These are phyloP conservation scores for Suillus subaureus DNA, from an alignment of 768 basidiomycete species.

Conservation along the genomic window DNA sequence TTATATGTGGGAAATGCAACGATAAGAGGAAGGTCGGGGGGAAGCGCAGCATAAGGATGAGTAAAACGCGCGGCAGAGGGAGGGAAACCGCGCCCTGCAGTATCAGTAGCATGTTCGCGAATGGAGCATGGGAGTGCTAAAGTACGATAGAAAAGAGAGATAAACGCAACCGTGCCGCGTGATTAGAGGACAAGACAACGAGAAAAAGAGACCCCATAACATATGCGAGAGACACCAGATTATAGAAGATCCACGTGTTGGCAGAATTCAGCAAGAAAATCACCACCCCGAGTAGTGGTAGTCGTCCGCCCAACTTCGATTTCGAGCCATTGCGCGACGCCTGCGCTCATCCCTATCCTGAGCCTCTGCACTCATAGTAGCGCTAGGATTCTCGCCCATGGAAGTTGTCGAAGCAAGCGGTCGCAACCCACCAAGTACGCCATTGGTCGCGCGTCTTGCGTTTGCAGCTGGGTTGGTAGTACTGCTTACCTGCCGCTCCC, in stretches of 20 bases:
- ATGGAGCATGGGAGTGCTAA: conserved; percentile 10
- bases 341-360: conserved; percentile 44
- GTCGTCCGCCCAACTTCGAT: conserved; percentile 70
- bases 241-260: conserved; percentile 21
- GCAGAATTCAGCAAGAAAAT: conserved; percentile 7
- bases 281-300: conserved; percentile 71
- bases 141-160: conserved; percentile 27
- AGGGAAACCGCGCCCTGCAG: neutral
- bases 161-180: conserved; percentile 11
- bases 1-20: conserved; percentile 11
- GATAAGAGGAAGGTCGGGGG: conserved; percentile 1
- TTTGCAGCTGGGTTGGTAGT: conserved; percentile 47
- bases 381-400: conserved; percentile 13
- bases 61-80: neutral
- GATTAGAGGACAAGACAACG: conserved; percentile 12
- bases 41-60: conserved; percentile 5
- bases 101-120: conserved; percentile 6
- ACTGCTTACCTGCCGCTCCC: conserved; percentile 72
- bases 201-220: conserved; percentile 23
- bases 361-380: conserved; percentile 22
- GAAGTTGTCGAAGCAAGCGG: conserved; percentile 35
- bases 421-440: conserved; percentile 33
- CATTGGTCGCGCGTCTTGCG: conserved; percentile 31
- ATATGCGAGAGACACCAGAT: conserved; percentile 21
- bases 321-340: conserved; percentile 54